Base-by-base conservation (phyloP, 495 filamentous ascomycete genomes). In the Evansstolkia leycettana region DNA sequence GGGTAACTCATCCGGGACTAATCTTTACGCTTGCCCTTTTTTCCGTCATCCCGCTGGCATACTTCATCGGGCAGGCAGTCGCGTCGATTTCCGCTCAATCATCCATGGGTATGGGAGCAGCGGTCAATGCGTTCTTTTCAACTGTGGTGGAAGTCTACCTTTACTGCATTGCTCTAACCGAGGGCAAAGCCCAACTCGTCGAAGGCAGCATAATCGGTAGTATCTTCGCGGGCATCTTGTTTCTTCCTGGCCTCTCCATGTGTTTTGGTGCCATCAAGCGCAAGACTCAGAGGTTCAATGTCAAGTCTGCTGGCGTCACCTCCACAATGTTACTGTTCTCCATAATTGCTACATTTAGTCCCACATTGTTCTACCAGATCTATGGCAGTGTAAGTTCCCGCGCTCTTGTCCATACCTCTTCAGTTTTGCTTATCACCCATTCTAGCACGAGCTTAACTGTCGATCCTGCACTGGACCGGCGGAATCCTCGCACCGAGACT, bases 11-110 rank as follows among this genome's bases (percentile, higher is more conserved):
- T 30, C 77, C 84, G 3, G 86, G 80, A 13, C 75, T 94, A 35
- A 68, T 99, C 26, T 99, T 99, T 58, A 70, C 76, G 3, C 67
- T 85, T 2, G 82, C 84, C 14, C 65, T 99, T 9, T 70, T 87
- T 41, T 95, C 89, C 28, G 88, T 96, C 54, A 94, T 96, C 31
- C 90, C 90, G 14, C 58, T 99, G n/a, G 90, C 90, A 18, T 96
- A 99, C 58, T 99, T 96, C 64, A 99, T 99, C 55, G 90, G 90
- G 7, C 90, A 99, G 58, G 90, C 90, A 34, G 90, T 99, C 28
- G 90, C 90, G n/a, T 96, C 90, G 23, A 96, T 99, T 46, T 96
- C 90, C 11, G 90, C 90, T 7, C 90, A 99, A 51, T 94, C 86
- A 12, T 92, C 86, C n/a, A 99, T 99, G 90, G 90, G 90, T n/a